Conservation (phyloP, 148 eudicot genomes). For the Rhododendron kiyosumense region DNA sequence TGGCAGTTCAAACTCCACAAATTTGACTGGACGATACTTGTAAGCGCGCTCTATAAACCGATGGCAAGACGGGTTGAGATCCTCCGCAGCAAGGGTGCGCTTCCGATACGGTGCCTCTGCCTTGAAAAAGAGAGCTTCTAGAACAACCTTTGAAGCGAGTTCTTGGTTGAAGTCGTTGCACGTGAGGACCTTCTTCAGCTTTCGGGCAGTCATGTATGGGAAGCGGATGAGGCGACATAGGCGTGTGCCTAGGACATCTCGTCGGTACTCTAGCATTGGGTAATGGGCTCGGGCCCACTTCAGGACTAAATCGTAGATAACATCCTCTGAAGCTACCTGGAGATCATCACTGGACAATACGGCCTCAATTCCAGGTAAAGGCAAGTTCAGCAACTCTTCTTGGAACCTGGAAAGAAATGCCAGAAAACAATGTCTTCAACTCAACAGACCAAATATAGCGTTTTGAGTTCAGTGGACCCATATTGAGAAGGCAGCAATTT, state of each 20-base stretch:
- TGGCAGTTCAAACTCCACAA: constrained; percentile 48
- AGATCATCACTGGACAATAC: constrained; percentile 64
- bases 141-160: constrained; percentile 40
- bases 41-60: constrained; percentile 53
- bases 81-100: constrained; percentile 36
- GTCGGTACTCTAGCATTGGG: constrained; percentile 46
- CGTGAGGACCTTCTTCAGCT: constrained; percentile 48
- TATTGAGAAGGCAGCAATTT: not conserved
- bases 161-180: constrained; percentile 54
- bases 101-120: constrained; percentile 60
- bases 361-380: constrained; percentile 64
- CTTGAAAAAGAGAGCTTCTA: constrained; percentile 70
- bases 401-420: constrained; percentile 38
- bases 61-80: constrained; percentile 19
- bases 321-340: constrained; percentile 73
- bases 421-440: not conserved
- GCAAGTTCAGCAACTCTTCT: constrained; percentile 59
- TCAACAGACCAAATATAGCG: not conserved
- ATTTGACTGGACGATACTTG: constrained; percentile 56
- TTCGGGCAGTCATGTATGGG: constrained; percentile 62
- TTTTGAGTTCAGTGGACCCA: not conserved
- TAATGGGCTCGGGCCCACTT: constrained; percentile 68
- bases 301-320: constrained; percentile 55
- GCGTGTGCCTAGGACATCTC: constrained; percentile 39
- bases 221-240: constrained; percentile 57